A percentile compares a stretch with the other conserved stretches of the same genome.
phyloP scores from a whole-genome alignment of 805 yeast species.

The Cyberlindnera veronae region DNA sequence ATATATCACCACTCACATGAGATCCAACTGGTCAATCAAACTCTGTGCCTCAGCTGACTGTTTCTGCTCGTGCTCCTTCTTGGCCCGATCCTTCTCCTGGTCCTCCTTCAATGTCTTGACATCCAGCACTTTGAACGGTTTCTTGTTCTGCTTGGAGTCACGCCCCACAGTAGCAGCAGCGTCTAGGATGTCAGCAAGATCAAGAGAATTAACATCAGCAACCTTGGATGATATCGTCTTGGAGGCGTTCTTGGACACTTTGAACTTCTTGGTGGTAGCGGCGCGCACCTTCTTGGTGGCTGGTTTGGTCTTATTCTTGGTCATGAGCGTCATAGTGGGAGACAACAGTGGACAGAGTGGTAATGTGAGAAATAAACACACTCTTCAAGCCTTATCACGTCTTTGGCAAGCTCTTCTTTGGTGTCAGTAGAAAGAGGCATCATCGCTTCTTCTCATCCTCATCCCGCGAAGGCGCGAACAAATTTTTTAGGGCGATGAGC shows the following conservation, averaged over 20 bases:
- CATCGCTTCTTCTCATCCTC: too few species aligned
- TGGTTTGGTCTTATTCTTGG: too few species aligned
- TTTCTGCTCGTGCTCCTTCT: constrained; percentile 8
- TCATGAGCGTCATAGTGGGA: too few species aligned
- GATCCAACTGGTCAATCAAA: constrained; percentile 13
- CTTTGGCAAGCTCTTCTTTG: too few species aligned
- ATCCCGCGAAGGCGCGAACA: too few species aligned
- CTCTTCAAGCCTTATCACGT: too few species aligned
- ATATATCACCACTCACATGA: constrained; percentile 5
- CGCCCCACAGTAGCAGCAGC: constrained; percentile 10
- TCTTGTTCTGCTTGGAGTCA: not conserved
- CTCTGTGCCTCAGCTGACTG: constrained; percentile 13
- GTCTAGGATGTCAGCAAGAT: constrained; percentile 12
- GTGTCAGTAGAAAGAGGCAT: too few species aligned
- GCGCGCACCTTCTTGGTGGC: not conserved
- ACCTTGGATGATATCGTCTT: constrained; percentile 14
- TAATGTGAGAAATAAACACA: too few species aligned
- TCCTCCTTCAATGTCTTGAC: constrained; percentile 10
- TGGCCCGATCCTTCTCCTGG: constrained; percentile 10
- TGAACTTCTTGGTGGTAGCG: constrained; percentile 9
- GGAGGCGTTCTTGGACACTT: constrained; percentile 10
- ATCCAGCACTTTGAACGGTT: not conserved
- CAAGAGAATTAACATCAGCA: constrained; percentile 11
- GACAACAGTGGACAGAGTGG: too few species aligned
- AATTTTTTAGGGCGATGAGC: too few species aligned